phyloP scores from a whole-genome alignment of 2,329 filamentous ascomycete genomes.

The Dendryphion nanum region DNA sequence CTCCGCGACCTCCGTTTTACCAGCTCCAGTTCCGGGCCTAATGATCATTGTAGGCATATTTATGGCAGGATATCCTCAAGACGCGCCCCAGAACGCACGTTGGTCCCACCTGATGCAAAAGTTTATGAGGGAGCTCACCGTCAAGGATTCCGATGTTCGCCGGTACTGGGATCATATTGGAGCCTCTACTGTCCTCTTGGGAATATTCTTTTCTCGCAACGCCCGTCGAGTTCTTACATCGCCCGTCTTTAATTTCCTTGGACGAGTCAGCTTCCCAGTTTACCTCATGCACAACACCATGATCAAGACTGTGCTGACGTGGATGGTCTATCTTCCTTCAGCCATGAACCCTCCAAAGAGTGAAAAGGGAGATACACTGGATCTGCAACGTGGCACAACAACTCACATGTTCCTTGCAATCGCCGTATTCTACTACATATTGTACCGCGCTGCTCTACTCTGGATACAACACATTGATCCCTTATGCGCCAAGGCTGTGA shows the following conservation, averaged over 20 bases:
- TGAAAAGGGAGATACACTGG: conserved; percentile 35
- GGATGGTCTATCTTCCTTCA: conserved; percentile 53
- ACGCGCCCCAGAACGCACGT: conserved; percentile 51
- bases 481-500: conserved; percentile 30
- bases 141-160: conserved; percentile 48
- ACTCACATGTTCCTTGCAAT: conserved; percentile 35
- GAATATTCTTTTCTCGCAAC: conserved; percentile 53
- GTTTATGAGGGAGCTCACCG: conserved; percentile 48
- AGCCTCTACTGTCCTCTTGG: conserved; percentile 50
- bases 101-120: conserved; percentile 54
- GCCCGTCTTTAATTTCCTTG: conserved; percentile 59
- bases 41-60: conserved; percentile 55
- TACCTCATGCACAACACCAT: conserved; percentile 64
- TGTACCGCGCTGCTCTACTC: conserved; percentile 32
- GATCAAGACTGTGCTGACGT: conserved; percentile 59
- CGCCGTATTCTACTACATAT: conserved; percentile 34
- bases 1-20: conserved; percentile 48
- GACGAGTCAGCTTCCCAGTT: conserved; percentile 63
- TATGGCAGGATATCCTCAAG: conserved; percentile 61
- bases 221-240: conserved; percentile 55
- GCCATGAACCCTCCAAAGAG: conserved; percentile 37
- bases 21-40: conserved; percentile 50
- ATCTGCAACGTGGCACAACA: conserved; percentile 31
- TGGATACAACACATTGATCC: conserved; percentile 38
- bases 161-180: conserved; percentile 53